Percentiles rank a stretch among this genome's conserved stretches.
phyloP scores from a whole-genome alignment of 2,329 filamentous ascomycete species.

The Clonostachys sp. region DNA sequence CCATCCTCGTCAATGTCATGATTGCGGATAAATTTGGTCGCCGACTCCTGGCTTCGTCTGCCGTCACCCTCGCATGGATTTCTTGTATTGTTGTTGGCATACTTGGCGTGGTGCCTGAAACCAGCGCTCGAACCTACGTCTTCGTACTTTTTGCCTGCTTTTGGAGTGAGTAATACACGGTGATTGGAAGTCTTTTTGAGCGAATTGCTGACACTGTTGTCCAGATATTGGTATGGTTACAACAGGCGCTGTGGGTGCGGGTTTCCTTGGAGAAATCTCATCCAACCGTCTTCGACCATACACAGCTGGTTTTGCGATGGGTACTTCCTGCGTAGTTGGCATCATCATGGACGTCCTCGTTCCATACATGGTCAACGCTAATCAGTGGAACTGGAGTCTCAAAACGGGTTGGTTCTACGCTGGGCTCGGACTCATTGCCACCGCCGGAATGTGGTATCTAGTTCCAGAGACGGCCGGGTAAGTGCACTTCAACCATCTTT shows the following conservation, averaged over 20 bases:
- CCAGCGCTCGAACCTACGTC: constrained; percentile 6
- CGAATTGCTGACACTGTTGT: neutral
- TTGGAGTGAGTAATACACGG: constrained; percentile 10
- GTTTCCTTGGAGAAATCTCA: constrained; percentile 20
- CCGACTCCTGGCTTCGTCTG: constrained; percentile 7
- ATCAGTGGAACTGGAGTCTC: too few relatives aligned
- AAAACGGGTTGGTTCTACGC: too few relatives aligned
- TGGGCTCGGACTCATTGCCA: too few relatives aligned
- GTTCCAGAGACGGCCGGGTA: too few relatives aligned
- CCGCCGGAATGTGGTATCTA: too few relatives aligned
- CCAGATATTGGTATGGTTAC: constrained; percentile 13
- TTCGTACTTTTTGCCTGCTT: constrained; percentile 14
- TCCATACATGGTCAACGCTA: too few relatives aligned
- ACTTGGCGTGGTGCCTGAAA: constrained; percentile 8
- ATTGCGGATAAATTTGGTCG: constrained; percentile 9
- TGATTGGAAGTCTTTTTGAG: neutral
- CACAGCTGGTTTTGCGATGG: constrained; percentile 12
- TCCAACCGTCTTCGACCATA: constrained; percentile 15
- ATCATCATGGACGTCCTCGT: constrained; percentile 1
- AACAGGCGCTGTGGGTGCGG: constrained; percentile 17
- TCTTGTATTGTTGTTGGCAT: constrained; percentile 10
- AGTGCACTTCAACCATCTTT: too few relatives aligned
- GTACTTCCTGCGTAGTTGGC: constrained; percentile 8
- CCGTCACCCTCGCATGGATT: constrained; percentile 7
- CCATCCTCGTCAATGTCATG: constrained; percentile 5